phyloP scores from a whole-genome alignment of 768 basidiomycete species.

The Boletellus emodensis region DNA sequence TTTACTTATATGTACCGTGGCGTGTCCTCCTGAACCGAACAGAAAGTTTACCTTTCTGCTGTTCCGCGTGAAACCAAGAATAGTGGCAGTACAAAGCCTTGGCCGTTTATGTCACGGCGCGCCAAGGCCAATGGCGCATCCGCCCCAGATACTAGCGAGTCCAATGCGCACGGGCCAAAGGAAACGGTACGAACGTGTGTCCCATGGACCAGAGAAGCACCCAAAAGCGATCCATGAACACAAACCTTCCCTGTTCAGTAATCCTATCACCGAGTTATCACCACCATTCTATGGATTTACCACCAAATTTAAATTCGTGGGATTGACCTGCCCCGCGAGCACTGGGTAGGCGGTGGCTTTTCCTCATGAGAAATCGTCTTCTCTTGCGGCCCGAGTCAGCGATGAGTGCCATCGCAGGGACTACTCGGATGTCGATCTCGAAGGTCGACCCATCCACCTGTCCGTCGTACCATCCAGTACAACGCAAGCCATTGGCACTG shows the following conservation, averaged over 20 bases:
- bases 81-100: not conserved
- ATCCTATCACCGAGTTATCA: slow-evolving; percentile 21
- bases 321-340: slow-evolving; percentile 12
- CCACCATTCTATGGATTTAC: slow-evolving; percentile 18
- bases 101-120: not conserved
- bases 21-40: slow-evolving; percentile 13
- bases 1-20: slow-evolving; percentile 20
- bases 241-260: slow-evolving; percentile 3
- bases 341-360: not conserved
- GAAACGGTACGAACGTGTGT: slow-evolving; percentile 6
- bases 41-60: slow-evolving; percentile 3
- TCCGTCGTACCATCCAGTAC: slow-evolving; percentile 6
- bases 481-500: not conserved
- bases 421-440: not conserved
- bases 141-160: not conserved
- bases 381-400: not conserved
- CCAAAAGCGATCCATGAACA: not conserved
- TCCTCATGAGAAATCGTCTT: not conserved
- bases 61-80: slow-evolving; percentile 7
- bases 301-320: slow-evolving; percentile 14
- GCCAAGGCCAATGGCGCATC: not conserved
- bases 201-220: slow-evolving; percentile 2
- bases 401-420: not conserved
- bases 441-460: not conserved
- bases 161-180: slow-evolving; percentile 3